phyloP scores from a whole-genome alignment of 768 basidiomycete genomes.

The Mycena kentingensis region DNA sequence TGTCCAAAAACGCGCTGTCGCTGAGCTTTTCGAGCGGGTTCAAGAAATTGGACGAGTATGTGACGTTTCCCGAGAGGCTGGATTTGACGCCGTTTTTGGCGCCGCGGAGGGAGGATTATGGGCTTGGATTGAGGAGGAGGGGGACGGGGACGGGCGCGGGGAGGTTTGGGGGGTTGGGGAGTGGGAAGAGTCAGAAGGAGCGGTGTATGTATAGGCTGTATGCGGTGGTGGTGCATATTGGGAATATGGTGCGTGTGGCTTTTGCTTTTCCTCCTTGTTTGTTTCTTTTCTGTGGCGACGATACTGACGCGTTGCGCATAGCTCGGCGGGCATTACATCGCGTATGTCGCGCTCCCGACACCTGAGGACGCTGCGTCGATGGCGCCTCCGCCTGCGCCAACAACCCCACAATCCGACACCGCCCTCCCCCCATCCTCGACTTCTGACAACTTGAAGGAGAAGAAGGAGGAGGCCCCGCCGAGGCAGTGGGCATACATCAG shows the following conservation, averaged over 20 bases:
- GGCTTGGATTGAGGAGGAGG: conserved; percentile 49
- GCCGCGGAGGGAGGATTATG: conserved; percentile 74
- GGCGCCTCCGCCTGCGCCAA: not conserved
- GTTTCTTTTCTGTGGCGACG: conserved; percentile 2
- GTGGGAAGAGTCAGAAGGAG: conserved; percentile 34
- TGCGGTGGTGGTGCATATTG: conserved; percentile 84
- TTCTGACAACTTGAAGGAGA: conserved; percentile 18
- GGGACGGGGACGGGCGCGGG: conserved; percentile 28
- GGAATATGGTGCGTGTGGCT: conserved; percentile 69
- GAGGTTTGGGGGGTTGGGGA: conserved; percentile 21
- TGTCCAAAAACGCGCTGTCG: conserved; percentile 55
- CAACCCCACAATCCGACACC: conserved; percentile 3
- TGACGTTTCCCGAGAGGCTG: conserved; percentile 85
- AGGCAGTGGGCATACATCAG: conserved; percentile 93
- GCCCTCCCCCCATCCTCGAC: conserved; percentile 12
- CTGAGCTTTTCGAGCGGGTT: conserved; percentile 70
- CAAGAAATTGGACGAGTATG: conserved; percentile 90
- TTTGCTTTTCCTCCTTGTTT: not conserved
- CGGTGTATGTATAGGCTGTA: conserved; percentile 70
- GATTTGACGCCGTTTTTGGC: conserved; percentile 87
- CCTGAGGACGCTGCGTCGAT: conserved; percentile 13
- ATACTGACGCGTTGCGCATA: conserved; percentile 31
- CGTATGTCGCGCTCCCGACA: conserved; percentile 75
- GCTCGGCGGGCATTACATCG: conserved; percentile 89
- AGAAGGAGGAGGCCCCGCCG: conserved; percentile 17